Base-by-base conservation (phyloP, 164 flowering plant genomes). In the Piper longum region DNA sequence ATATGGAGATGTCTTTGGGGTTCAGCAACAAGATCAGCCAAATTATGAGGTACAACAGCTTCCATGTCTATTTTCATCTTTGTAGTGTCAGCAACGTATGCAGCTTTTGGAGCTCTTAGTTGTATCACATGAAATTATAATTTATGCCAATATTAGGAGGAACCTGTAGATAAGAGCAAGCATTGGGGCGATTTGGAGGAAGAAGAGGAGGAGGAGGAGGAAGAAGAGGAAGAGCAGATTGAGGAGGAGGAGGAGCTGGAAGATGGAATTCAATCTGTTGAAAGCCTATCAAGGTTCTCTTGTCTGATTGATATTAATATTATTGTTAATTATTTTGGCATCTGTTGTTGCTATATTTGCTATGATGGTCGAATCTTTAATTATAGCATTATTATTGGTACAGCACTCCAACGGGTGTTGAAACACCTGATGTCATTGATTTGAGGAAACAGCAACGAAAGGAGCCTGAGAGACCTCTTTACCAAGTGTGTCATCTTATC, bases 151-250 rank as follows among this genome's bases (percentile, higher is more conserved):
- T 58, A 78, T 67, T 75, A 95, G 99, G 98, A 91, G 63, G 99
- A 91, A 70, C 99, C 98, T 48, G 83, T 91, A 71, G 99, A 91
- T 73, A 89, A 87, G 77, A 82, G 84, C 62, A 95, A 86, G 71
- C 98, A 95, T 66, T 95, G 99, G 99, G 99, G 99, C 70, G 99
- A 95, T 68, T 77, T 91, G 78, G 98, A 86, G 66, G 98, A 86
- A 56, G 92, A 82, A 55, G 91, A 83, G 56, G 90, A 48, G 12
- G 52, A 48, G 14, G 52, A 48, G 14, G 39, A 88, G 58, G 95
- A 83, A 14, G 91, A 86, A 58, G 91, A 80, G 66, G 91, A 84
- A 51, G 96, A 88, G 65, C 62, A 79, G 66, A 72, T 84, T 42
- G 97, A 82, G 62, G 96, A 90, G 67, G 95, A 26, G 36, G 36